A percentile compares a stretch with the other conserved stretches of the same genome.
Evolutionary conservation across 495 filamentous ascomycete genomes (phyloP).

Genomic region (Cercophora sp.): DNA sequence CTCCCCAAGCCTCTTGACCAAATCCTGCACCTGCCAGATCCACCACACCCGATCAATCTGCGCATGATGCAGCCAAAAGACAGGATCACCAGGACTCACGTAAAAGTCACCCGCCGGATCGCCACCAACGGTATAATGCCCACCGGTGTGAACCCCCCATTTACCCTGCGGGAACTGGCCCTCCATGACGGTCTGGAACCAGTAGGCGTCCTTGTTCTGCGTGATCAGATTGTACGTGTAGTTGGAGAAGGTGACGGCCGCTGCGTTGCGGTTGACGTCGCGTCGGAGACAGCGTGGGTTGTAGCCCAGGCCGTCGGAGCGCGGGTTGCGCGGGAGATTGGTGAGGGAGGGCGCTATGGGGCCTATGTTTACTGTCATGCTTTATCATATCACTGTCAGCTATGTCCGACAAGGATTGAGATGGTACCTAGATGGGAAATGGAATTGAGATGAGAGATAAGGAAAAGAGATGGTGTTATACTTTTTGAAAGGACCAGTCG

Average conservation of each 20-base stretch:
- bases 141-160: slow-evolving; percentile 58
- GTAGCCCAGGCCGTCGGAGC: slow-evolving; percentile 34
- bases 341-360: slow-evolving; percentile 35
- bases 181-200: slow-evolving; percentile 49
- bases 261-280: slow-evolving; percentile 54
- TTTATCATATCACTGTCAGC: too few relatives aligned
- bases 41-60: slow-evolving; percentile 65
- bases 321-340: slow-evolving; percentile 36
- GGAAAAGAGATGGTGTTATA: slow-evolving; percentile 1
- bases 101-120: slow-evolving; percentile 51
- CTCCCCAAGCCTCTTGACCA: slow-evolving; percentile 34
- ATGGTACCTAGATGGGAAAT: background rate
- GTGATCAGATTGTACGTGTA: slow-evolving; percentile 39
- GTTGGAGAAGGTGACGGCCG: slow-evolving; percentile 37
- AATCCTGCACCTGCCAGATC: slow-evolving; percentile 64
- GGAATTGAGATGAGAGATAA: background rate
- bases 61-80: slow-evolving; percentile 65
- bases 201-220: slow-evolving; percentile 39
- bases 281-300: slow-evolving; percentile 65
- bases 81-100: slow-evolving; percentile 58
- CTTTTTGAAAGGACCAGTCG: slow-evolving; percentile 55
- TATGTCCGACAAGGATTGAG: too few relatives aligned
- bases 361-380: slow-evolving; percentile 24
- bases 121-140: slow-evolving; percentile 49
- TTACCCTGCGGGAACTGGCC: slow-evolving; percentile 25